Conservation (phyloP, 352 stramenopile species). For the Pythium rishiriense region DNA sequence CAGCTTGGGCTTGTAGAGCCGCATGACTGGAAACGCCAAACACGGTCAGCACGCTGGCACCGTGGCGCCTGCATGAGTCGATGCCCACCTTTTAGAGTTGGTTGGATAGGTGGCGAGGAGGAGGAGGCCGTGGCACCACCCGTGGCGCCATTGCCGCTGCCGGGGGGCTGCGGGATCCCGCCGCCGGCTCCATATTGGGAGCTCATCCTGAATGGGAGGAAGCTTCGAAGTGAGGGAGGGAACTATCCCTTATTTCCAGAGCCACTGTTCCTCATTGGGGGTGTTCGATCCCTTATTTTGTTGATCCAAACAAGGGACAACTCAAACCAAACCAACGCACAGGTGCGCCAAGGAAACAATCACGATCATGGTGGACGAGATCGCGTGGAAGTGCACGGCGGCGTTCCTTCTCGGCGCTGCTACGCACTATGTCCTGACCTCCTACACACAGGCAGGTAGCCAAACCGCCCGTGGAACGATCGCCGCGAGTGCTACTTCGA, state of each 20-base stretch:
- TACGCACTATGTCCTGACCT: constrained; percentile 60
- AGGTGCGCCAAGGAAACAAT: too few relatives aligned
- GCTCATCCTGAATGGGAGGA: constrained; percentile 18
- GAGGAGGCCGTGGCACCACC: neutral
- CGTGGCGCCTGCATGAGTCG: neutral
- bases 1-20: constrained; percentile 89
- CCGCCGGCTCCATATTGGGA: constrained; percentile 20
- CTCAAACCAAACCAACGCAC: too few relatives aligned
- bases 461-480: neutral
- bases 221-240: constrained; percentile 4
- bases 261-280: constrained; percentile 2
- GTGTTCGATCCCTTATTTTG: neutral
- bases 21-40: constrained; percentile 67
- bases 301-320: neutral
- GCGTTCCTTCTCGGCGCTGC: constrained; percentile 74
- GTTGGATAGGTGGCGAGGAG: constrained; percentile 44
- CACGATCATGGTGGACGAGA: constrained; percentile 46
- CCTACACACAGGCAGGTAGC: constrained; percentile 34
- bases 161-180: constrained; percentile 23
- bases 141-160: constrained; percentile 22
- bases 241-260: constrained; percentile 18
- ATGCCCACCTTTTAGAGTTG: constrained; percentile 71
- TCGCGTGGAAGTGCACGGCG: constrained; percentile 76
- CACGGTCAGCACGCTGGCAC: neutral
- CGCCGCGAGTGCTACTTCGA: neutral